Base-by-base conservation (phyloP, 495 filamentous ascomycete species). In the Articulospora tetracladia region DNA sequence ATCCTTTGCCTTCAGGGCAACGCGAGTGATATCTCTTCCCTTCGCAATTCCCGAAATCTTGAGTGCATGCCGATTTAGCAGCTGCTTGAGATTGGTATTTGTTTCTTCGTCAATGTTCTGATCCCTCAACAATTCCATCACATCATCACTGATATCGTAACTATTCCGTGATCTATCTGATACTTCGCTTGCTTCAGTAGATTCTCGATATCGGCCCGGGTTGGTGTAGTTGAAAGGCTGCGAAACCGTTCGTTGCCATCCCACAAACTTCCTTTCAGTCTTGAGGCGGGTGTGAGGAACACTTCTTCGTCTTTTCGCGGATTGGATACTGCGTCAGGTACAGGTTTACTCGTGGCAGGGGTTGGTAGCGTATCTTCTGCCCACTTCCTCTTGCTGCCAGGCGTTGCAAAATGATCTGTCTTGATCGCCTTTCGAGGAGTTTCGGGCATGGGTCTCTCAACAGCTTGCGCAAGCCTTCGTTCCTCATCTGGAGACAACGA, bases 11-110 rank as follows among this genome's bases (percentile, higher is more conserved):
- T 82, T 85, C n/a, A 88, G 60, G 6, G 80, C 79, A 1, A 77
- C 71, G 25, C 90, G 70, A 1, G 82, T 74, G 22, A 86, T 79
- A 57, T 93, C 88, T 4, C 89, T 70, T 0, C 84, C 86, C 2
- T 77, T 77, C 26, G 77, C 74, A 20, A 89, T 76, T 1, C 88
- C 88, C 60, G 74, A 76, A 8, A 71, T 75, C 39, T 75, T 77
- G 53, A 84, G 68, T 12, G 83, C 81, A 61, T 88, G 79, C 36
- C 69, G 76, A 32, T 83, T 79, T 19, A 91, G 72, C 2, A 83
- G 64, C 23, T 66, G 62, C 2, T 74, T 73, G 1, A 88, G 53
- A 25, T 73, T 75, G 10, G 75, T 69, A 13, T 65, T 73, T 6
- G 76, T 74, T 20, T 69, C 48, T 3, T 69, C 56, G 12, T 77